Evolutionary conservation across 345 rosid species (phyloP).

Genomic region (Crucihimalaya himalaica): DNA sequence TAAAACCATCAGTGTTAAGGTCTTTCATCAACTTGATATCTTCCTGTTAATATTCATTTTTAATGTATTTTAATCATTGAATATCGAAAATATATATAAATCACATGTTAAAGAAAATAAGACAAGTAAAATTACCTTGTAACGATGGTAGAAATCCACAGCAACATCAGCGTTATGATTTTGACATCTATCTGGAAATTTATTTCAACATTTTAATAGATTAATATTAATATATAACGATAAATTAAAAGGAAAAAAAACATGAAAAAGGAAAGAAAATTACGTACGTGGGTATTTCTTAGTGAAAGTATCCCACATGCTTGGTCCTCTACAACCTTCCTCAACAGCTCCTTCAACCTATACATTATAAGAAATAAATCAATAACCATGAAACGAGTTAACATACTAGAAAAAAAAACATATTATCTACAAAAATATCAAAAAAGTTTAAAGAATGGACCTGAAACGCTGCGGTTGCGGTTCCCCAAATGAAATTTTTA

Average conservation of each 20-base stretch:
- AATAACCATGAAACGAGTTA: not conserved
- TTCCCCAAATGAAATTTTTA: slow-evolving; percentile 39
- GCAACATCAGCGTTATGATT: slow-evolving; percentile 48
- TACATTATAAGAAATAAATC: not conserved
- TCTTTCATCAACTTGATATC: slow-evolving; percentile 52
- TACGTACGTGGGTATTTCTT: slow-evolving; percentile 26
- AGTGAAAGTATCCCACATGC: slow-evolving; percentile 42
- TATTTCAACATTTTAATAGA: not conserved
- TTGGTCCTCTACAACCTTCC: slow-evolving; percentile 43
- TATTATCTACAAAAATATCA: not conserved
- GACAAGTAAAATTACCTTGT: slow-evolving; percentile 38
- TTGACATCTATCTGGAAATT: slow-evolving; percentile 46
- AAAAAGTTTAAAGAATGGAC: not conserved
- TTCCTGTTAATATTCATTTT: slow-evolving; percentile 42
- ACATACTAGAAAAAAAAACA: not conserved
- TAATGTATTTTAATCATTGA: not conserved
- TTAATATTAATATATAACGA: not conserved
- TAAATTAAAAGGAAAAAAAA: not conserved
- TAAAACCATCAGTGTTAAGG: slow-evolving; percentile 47
- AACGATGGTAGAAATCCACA: slow-evolving; percentile 50
- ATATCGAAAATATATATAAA: not conserved
- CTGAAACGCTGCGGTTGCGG: slow-evolving; percentile 42
- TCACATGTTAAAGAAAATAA: not conserved
- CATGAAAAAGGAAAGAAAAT: not conserved
- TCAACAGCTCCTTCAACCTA: slow-evolving; percentile 42